Percentiles rank a stretch among this genome's conserved stretches.
Evolutionary conservation across 257 asterid genomes (phyloP).

Genomic region (Solanum lignicaule): DNA sequence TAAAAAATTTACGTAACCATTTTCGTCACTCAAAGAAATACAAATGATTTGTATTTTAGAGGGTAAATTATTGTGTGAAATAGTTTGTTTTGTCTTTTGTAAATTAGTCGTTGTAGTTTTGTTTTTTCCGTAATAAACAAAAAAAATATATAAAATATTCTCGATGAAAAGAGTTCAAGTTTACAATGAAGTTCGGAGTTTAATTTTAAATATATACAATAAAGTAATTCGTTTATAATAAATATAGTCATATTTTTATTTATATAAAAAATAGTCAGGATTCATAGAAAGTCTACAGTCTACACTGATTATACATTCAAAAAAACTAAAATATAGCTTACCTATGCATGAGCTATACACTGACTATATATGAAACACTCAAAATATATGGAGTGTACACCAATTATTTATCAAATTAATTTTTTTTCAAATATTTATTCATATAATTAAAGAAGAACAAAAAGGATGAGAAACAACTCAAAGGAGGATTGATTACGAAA

Average conservation of each 20-base stretch:
- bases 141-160: not conserved
- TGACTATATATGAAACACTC: not conserved
- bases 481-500: not conserved
- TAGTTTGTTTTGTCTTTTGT: not conserved
- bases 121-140: not conserved
- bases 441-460: too few relatives aligned
- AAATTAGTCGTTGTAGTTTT: not conserved
- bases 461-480: not conserved
- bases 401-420: too few relatives aligned
- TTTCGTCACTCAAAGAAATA: not conserved
- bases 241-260: too few relatives aligned
- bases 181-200: fast-evolving
- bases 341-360: too few relatives aligned
- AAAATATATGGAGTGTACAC: too few relatives aligned
- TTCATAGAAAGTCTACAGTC: too few relatives aligned
- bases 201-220: too few relatives aligned
- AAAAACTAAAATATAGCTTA: too few relatives aligned
- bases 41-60: not conserved
- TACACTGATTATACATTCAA: too few relatives aligned
- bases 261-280: too few relatives aligned
- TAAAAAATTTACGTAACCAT: fast-evolving
- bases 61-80: not conserved
- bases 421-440: too few relatives aligned
- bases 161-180: not conserved
- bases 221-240: too few relatives aligned